Base-by-base conservation (phyloP, 345 rosid species). In the Leavenworthia alabamica region DNA sequence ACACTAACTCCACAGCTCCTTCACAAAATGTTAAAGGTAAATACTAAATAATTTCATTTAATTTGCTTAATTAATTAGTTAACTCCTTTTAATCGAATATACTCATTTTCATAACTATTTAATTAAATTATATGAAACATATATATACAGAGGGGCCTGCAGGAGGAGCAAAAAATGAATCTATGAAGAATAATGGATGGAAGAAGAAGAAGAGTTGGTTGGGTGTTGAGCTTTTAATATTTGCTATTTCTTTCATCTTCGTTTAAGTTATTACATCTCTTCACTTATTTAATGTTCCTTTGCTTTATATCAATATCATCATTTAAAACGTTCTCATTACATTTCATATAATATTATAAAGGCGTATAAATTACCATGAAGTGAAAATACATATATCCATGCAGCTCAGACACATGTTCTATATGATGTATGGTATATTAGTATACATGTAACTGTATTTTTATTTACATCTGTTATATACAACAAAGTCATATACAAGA, bases 111-210 rank as follows among this genome's bases (percentile, higher is more conserved):
- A n/a, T n/a, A n/a, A 19, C 7, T 20, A 47, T 10, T 2, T 14
- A 3, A 13, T 51, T 20, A 40, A n/a, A 50, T 6, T 26, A 13
- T 64, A 71, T 22, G n/a, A 22, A 1, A 10, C 17, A 11, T 3
- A 17, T 26, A 4, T 3, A 17, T 26, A 14, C 57, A 71, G 48
- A 65, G 42, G 71, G 60, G 65, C n/a, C n/a, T n/a, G 19, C 64
- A 27, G 56, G 51, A 37, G 72, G 62, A 52, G 72, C 43, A 20
- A 66, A 71, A 24, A 39, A 64, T 26, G 78, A 81, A 12, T 10
- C 57, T 16, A 72, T 16, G 31, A 81, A 78, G 70, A 79, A 73
- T 56, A 68, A 58, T 48, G 80, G 76, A 47, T 79, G 68, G 45
- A 78, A 15, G 13, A 60, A 60, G 13, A 60, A 60, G 35, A 57